Conservation (phyloP, 2,329 filamentous ascomycete genomes). For the Colletotrichum gloeosporioides region DNA sequence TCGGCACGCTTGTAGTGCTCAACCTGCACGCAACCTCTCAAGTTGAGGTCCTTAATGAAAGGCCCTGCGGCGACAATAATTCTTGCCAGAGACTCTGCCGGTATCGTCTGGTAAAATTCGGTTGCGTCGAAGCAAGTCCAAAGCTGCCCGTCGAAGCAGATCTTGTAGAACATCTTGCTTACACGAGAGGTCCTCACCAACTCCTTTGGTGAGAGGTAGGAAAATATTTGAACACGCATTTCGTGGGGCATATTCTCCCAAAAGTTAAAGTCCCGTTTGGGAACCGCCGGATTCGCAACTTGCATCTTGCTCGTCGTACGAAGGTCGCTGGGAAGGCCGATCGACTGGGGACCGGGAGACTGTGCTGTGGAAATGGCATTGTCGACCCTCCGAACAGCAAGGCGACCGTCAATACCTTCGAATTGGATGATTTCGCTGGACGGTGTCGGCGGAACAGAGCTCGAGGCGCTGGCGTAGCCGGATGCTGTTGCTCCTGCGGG, state of each 20-base stretch:
- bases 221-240: conserved; percentile 78
- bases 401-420: conserved; percentile 51
- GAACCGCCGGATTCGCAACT: conserved; percentile 17
- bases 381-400: conserved; percentile 60
- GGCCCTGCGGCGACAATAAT: conserved; percentile 87
- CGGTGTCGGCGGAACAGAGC: conserved; percentile 44
- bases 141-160: conserved; percentile 93
- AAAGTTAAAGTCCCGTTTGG: conserved; percentile 58
- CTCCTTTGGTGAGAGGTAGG: conserved; percentile 79
- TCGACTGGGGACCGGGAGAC: conserved; percentile 44
- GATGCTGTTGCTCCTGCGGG: conserved; percentile 29
- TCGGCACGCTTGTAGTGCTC: conserved; percentile 80
- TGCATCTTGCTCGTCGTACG: conserved; percentile 3
- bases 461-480: conserved; percentile 36
- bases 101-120: conserved; percentile 86
- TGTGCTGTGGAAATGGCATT: conserved; percentile 46
- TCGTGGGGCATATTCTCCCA: conserved; percentile 86
- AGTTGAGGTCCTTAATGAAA: conserved; percentile 88
- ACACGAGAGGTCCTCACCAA: conserved; percentile 80
- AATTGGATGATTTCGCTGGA: conserved; percentile 43
- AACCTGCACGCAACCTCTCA: conserved; percentile 89
- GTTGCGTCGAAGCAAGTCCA: conserved; percentile 87
- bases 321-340: conserved; percentile 69
- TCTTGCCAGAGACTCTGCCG: conserved; percentile 80
- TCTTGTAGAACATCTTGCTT: conserved; percentile 77